A percentile compares a stretch with the other conserved stretches of the same genome.
phyloP scores from a whole-genome alignment of 352 stramenopile species.

The Blastocystis hominis region DNA sequence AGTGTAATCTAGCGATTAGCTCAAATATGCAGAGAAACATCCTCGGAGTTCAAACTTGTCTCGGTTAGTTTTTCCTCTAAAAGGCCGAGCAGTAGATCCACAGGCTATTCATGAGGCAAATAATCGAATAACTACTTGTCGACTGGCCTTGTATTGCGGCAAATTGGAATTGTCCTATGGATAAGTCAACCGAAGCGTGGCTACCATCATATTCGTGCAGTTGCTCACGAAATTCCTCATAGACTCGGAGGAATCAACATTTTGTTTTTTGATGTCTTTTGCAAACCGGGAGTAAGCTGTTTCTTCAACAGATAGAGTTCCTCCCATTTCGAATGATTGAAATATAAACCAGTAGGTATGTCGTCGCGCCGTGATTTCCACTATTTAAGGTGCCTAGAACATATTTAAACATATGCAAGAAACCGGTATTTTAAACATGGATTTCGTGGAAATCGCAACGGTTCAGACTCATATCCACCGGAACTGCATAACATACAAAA shows the following conservation, averaged over 20 bases:
- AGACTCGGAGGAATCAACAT: neutral
- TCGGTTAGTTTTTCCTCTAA: neutral
- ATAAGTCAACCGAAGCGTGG: neutral
- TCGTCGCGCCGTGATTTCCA: neutral
- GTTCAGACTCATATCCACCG: no score
- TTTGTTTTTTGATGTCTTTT: neutral
- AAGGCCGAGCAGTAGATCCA: neutral
- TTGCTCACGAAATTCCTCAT: neutral
- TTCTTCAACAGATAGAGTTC: constrained; percentile 6
- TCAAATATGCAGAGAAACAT: neutral
- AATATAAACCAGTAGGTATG: neutral
- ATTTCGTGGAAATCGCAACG: no score
- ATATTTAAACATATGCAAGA: no score
- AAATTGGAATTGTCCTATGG: neutral
- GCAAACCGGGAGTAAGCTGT: constrained; percentile 6
- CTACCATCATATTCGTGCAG: neutral
- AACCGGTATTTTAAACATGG: no score
- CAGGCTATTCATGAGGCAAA: neutral
- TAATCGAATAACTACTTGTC: neutral
- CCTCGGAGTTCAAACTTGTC: neutral
- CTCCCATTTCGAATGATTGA: neutral
- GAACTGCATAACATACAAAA: no score
- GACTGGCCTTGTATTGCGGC: neutral
- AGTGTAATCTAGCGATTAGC: neutral
- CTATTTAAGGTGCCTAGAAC: no score